A percentile compares a stretch with the other conserved stretches of the same genome.
Evolutionary conservation across 2,329 filamentous ascomycete genomes (phyloP).

Genomic region (Raffaelea albimanens): DNA sequence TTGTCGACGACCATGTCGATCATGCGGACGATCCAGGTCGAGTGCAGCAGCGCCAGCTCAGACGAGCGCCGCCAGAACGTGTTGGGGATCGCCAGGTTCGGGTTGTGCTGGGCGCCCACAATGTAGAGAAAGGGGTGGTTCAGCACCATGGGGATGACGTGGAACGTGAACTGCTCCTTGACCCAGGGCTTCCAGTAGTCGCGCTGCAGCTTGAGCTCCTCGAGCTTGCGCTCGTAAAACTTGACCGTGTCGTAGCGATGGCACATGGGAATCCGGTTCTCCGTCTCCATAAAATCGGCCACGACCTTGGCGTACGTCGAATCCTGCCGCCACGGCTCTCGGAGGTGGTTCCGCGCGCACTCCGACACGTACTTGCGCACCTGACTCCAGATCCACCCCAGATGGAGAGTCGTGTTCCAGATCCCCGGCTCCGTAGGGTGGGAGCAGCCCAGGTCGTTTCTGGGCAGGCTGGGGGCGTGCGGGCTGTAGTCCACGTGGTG

Average conservation of each 20-base stretch:
- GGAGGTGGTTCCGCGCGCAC: not conserved
- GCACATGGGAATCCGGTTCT: conserved; percentile 31
- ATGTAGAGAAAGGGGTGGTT: conserved; percentile 47
- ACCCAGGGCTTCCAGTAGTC: conserved; percentile 44
- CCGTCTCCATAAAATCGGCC: not conserved
- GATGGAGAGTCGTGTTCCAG: not conserved
- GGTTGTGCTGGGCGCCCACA: conserved; percentile 39
- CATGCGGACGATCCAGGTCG: conserved; percentile 44
- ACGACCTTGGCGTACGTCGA: not conserved
- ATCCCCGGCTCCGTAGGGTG: not conserved
- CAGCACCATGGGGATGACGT: conserved; percentile 38
- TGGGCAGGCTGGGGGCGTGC: not conserved
- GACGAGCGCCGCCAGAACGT: conserved; percentile 44
- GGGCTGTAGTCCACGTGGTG: not conserved
- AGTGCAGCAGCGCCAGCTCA: conserved; percentile 39
- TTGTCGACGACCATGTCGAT: conserved; percentile 45
- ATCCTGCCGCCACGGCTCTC: not conserved
- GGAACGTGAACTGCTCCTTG: conserved; percentile 43
- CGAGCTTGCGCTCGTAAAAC: conserved; percentile 38
- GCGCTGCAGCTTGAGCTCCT: conserved; percentile 33
- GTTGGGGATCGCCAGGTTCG: conserved; percentile 41
- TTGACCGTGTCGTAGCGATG: conserved; percentile 43
- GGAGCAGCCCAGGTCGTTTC: not conserved
- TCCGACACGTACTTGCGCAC: not conserved
- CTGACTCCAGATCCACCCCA: not conserved